Evolutionary conservation across 2,329 filamentous ascomycete genomes (phyloP).

Genomic region (Apiospora koreana): DNA sequence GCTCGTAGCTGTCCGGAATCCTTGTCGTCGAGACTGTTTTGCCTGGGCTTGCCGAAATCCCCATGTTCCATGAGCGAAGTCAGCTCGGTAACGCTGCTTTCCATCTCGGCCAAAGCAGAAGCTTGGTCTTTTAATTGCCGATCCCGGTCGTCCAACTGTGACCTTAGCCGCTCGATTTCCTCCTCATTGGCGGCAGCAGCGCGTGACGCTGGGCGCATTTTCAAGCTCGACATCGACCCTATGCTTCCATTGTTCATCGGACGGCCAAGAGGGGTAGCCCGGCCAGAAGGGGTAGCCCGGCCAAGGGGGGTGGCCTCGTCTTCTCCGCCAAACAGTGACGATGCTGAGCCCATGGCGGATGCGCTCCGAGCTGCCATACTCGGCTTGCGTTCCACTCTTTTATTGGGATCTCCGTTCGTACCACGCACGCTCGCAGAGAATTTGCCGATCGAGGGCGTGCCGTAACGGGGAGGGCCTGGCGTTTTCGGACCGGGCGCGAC

Average conservation of each 20-base stretch:
- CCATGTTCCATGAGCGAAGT: constrained; percentile 68
- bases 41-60: constrained; percentile 44
- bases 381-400: constrained; percentile 52
- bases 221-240: constrained; percentile 57
- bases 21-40: constrained; percentile 60
- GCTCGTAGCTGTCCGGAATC: constrained; percentile 77
- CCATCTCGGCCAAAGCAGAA: constrained; percentile 82
- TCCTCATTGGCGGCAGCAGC: constrained; percentile 58
- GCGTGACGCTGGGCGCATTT: constrained; percentile 55
- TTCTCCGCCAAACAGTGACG: constrained; percentile 45
- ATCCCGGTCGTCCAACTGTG: constrained; percentile 80
- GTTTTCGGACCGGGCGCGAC: constrained; percentile 51
- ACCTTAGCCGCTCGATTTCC: constrained; percentile 72
- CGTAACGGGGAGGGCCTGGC: constrained; percentile 55
- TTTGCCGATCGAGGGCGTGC: constrained; percentile 61
- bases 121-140: constrained; percentile 88
- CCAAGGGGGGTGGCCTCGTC: constrained; percentile 59
- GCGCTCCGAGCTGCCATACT: constrained; percentile 59
- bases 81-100: constrained; percentile 46
- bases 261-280: constrained; percentile 21
- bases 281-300: constrained; percentile 48
- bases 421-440: constrained; percentile 67
- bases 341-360: constrained; percentile 56
- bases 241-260: constrained; percentile 55
- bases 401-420: constrained; percentile 62